Evolutionary conservation across 208 protist species (phyloP), one percentile per base, ranked within the genome.

Genomic region (Leishmania braziliensis): DNA sequence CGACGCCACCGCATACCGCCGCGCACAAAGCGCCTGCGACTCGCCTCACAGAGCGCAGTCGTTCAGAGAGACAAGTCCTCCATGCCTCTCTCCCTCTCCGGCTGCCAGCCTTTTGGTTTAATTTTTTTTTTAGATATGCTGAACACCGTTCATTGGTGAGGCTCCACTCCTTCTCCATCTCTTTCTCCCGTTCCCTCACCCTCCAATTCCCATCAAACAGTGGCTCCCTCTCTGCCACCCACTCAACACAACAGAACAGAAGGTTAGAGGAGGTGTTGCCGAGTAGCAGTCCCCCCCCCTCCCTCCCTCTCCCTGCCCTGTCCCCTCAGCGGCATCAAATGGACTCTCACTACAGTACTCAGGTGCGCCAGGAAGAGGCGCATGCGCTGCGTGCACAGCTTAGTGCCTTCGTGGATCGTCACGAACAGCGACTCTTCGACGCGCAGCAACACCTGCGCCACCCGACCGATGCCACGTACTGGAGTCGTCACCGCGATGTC

Each of bases 371-470:
- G 26, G 81, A 80, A 48, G 81, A 84, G 5, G 81, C 81, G 5
- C 33, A 8, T 8, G 76, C 76, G 23, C 75, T 84, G 9, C 81
- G 76, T 12, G 62, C 81, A n/a, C 75, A 66, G 36, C 81, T 94
- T 83, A 60, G 85, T 81, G 18, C 74, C 71, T 91, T 94, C 54
- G 89, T 92, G 2, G 75, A 84, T 5, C 76, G 72, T 10, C 91
- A 94, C 83, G 91, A 94, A 68, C 88, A 89, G 66, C 81, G 83
- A 63, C 84, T 94, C 26, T 76, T 92, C 60, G 87, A 92, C 33
- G 81, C 87, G 58, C 85, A 91, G 84, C 89, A 91, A n/a, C 80
- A 71, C 33, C 86, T 94, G 53, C 73, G 83, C 65, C 78, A 85
- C 62, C 87, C 86, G 12, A 89, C 84, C 68, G 91, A 92, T 60